Base-by-base conservation (phyloP, 768 basidiomycete species). In the Leccinum sublutescens region DNA sequence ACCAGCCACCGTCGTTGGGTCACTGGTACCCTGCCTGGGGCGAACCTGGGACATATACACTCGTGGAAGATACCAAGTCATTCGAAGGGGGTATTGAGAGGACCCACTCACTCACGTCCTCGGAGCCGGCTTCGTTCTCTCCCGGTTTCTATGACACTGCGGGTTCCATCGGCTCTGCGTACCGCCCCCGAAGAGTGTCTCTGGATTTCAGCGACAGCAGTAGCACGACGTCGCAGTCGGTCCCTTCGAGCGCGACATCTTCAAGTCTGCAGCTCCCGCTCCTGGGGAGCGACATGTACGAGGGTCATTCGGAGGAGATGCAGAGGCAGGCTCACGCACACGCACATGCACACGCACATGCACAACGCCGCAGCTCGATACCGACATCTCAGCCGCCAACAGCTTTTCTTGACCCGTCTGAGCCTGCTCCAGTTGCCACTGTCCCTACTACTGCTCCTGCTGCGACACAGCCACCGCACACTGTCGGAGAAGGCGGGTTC, bases 211-310 rank as follows among this genome's bases (percentile, higher is more conserved):
- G 77, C 56, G 81, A 82, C 47, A 79, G 78, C 29, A 76, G 78
- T 21, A 79, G 78, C 60, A 71, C 74, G 3, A 71, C 75, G 3
- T 76, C 76, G 23, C 76, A 75, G 7, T 82, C 80, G 1, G 73
- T 79, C 2, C 78, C 79, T n/a, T 82, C 82, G 10, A 83, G 82
- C 48, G 83, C 85, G 11, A 62, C 80, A 9, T 84, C 83, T 9
- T 84, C 83, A 7, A 77, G 64, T 29, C 74, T 79, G 10, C 85
- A 85, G 61, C 77, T 85, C 4, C 84, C 84, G 2, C 66, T 79
- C 9, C 50, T 67, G 2, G 62, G 58, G 25, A 68, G 27, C 57
- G 76, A 63, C 55, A 68, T 68, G 14, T 74, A 62, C 43, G 70
- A 75, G 27, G 63, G 61, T 36, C 60, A 50, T 19, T 49, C 72